Conservation (phyloP, 2,329 filamentous ascomycete species). For the Microthyrium microscopicum region DNA sequence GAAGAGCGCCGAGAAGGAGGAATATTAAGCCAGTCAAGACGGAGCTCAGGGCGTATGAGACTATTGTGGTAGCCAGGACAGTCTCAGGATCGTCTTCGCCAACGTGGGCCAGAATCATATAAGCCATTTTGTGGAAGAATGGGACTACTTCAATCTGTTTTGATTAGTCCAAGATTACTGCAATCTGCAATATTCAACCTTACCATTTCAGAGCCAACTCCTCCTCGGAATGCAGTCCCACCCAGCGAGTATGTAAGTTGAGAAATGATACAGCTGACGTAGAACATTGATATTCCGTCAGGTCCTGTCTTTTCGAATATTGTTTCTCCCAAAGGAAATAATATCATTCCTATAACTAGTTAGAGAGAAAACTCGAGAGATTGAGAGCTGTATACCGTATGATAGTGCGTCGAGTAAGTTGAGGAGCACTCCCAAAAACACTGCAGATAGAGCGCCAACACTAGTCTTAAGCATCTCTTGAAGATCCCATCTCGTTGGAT, state of each 20-base stretch:
- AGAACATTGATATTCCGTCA: conserved; percentile 96
- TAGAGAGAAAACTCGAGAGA: background rate
- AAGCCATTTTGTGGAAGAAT: conserved; percentile 87
- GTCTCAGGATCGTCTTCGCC: conserved; percentile 68
- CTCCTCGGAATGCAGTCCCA: conserved; percentile 77
- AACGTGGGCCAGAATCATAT: conserved; percentile 63
- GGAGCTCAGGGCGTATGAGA: conserved; percentile 78
- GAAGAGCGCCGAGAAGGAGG: conserved; percentile 74
- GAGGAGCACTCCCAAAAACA: conserved; percentile 72
- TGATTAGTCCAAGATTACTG: background rate
- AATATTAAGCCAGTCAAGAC: conserved; percentile 84
- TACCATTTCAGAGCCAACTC: conserved; percentile 85
- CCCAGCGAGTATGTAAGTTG: conserved; percentile 76
- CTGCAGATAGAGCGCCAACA: conserved; percentile 51
- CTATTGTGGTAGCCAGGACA: conserved; percentile 85
- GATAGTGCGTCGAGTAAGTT: conserved; percentile 91
- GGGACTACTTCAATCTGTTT: conserved; percentile 82
- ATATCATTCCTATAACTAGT: conserved; percentile 52
- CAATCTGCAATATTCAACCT: conserved; percentile 35
- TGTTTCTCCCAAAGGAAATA: conserved; percentile 79
- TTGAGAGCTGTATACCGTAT: conserved; percentile 42
- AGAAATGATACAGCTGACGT: conserved; percentile 89
- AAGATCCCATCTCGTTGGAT: conserved; percentile 5
- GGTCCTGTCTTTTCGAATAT: conserved; percentile 76
- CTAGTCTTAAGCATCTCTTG: conserved; percentile 8